phyloP scores from a whole-genome alignment of 192 early-diverging fungal species.

The Phlyctochytrium arcticum region DNA sequence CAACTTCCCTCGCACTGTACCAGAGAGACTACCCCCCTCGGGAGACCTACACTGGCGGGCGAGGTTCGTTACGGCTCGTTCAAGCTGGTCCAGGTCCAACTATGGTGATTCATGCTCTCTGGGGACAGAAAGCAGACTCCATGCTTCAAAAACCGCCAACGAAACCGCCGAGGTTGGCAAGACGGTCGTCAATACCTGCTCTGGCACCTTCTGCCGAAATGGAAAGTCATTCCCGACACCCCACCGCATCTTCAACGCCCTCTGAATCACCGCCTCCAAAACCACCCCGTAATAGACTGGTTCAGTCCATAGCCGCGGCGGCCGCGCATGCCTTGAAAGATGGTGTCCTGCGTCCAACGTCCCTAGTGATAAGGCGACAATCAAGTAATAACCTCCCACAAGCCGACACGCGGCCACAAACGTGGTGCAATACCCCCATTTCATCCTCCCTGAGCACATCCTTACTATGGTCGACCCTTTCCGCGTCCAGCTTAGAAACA shows the following conservation, averaged over 20 bases:
- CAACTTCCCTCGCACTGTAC: too few species aligned
- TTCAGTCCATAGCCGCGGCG: background rate
- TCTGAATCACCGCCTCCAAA: background rate
- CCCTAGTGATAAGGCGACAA: background rate
- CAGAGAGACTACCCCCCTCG: too few species aligned
- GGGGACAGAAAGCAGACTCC: too few species aligned
- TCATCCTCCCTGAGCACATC: background rate
- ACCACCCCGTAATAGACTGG: background rate
- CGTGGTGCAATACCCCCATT: background rate
- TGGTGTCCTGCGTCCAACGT: background rate
- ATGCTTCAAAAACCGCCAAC: too few species aligned
- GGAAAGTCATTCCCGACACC: background rate
- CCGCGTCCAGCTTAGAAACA: background rate
- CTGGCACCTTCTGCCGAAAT: background rate
- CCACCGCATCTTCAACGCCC: too few species aligned
- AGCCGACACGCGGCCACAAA: background rate
- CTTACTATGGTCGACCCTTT: background rate
- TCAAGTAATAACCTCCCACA: background rate
- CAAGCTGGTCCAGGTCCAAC: too few species aligned
- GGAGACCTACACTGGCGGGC: too few species aligned
- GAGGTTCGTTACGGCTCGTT: too few species aligned
- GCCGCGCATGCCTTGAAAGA: background rate
- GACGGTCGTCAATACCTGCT: too few species aligned
- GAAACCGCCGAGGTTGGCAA: too few species aligned
- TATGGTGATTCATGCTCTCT: too few species aligned